Base-by-base conservation (phyloP, 2,329 filamentous ascomycete genomes). In the Seiridium unicorne region DNA sequence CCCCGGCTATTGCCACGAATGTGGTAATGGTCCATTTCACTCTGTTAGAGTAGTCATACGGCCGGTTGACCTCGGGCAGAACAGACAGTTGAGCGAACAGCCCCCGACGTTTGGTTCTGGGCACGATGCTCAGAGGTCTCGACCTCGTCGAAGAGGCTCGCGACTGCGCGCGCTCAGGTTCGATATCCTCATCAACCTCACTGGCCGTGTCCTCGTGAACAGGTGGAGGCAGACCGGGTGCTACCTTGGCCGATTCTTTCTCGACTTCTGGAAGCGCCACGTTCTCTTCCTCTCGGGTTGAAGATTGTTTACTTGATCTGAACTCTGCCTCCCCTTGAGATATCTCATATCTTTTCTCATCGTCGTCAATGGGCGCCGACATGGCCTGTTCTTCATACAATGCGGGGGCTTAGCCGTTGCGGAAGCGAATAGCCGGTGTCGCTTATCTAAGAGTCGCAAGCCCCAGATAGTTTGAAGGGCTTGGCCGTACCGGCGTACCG, bases 11-110 rank as follows among this genome's bases (percentile, higher is more conserved):
- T 1, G 92, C 89, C 51, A 97, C 85, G 53, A 94, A 84, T 42
- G 86, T 79, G 0, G 93, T 96, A 64, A 97, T 87, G 62, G 85
- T 83, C 93, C 93, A 97, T 85, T 97, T 97, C 11, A 85, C 91
- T 55, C 77, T 83, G 40, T 85, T 84, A 9, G 82, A 77, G 70
- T 97, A 96, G 55, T 91, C 84, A 61, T 88, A 87, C 0, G 93
- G 90, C 38, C 88, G 81, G 51, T 91, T 86, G 11, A 96, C 86
- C 75, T 97, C 93, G 1, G 92, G 89, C 13, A 96, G 79, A 38
- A 96, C 62, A 1, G 90, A 80, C 10, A 96, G 79, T 44, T 83
- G 83, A 1, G 86, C 88, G 53, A 97, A 56, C 36, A 61, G 18
- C 4, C 59, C 60, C 18, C 59, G 51, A 11, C 56, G 40, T 18